Evolutionary conservation across 129 eudicot genomes (phyloP).

Genomic region (Flaveria trinervia): DNA sequence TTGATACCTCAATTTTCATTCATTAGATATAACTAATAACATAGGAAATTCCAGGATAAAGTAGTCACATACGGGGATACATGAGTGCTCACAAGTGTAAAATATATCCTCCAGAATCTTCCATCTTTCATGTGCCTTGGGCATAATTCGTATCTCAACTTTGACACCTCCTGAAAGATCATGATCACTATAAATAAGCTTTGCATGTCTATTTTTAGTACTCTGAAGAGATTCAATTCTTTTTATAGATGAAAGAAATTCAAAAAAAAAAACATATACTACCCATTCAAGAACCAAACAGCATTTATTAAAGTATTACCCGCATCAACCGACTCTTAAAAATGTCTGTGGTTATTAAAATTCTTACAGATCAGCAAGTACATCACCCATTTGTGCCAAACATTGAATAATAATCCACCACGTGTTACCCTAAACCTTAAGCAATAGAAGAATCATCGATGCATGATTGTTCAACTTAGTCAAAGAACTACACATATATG

Average conservation of each 20-base stretch:
- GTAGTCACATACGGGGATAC: conserved; percentile 54
- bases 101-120: conserved; percentile 69
- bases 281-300: not conserved
- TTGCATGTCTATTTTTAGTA: not conserved
- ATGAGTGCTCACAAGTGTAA: conserved; percentile 70
- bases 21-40: not conserved
- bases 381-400: conserved; percentile 7
- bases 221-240: not conserved
- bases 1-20: too few relatives aligned
- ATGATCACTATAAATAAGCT: conserved; percentile 16
- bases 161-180: conserved; percentile 61
- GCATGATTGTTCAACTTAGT: not conserved
- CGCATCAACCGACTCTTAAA: not conserved
- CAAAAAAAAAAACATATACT: not conserved
- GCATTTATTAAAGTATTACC: not conserved
- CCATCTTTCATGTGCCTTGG: conserved; percentile 67
- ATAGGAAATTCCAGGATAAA: conserved; percentile 8
- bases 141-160: conserved; percentile 62
- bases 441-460: not conserved
- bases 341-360: not conserved
- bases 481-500: not conserved
- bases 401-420: not conserved
- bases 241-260: not conserved
- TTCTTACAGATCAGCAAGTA: not conserved
- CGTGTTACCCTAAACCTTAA: not conserved